Evolutionary conservation across 768 basidiomycete species (phyloP).

Genomic region (Rhodotorula kratochvilovae): DNA sequence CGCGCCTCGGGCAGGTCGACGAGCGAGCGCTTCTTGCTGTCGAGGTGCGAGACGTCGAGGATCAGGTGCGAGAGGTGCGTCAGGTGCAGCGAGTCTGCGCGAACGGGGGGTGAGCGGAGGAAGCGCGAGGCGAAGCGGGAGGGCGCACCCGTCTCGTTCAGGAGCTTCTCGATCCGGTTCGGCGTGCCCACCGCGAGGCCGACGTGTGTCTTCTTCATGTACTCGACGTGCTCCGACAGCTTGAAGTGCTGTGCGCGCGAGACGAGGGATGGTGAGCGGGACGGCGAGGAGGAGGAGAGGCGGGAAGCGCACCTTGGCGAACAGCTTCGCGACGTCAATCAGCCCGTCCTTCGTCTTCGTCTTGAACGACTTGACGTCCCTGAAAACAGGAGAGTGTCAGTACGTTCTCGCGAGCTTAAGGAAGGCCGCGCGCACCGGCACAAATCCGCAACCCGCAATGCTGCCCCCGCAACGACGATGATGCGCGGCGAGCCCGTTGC

Average conservation of each 20-base stretch:
- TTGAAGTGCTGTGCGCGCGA: slow-evolving; percentile 62
- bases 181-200: slow-evolving; percentile 89
- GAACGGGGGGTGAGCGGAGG: not conserved
- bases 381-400: not conserved
- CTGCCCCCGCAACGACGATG: slow-evolving; percentile 79
- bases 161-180: slow-evolving; percentile 78
- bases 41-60: slow-evolving; percentile 67
- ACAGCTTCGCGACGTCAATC: slow-evolving; percentile 89
- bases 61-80: slow-evolving; percentile 78
- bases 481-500: slow-evolving; percentile 78
- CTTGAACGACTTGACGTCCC: slow-evolving; percentile 45
- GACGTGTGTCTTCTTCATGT: slow-evolving; percentile 78
- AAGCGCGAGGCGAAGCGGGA: not conserved
- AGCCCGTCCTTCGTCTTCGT: slow-evolving; percentile 56
- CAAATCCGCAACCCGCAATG: slow-evolving; percentile 83
- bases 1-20: slow-evolving; percentile 76
- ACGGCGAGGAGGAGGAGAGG: too few species aligned
- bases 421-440: slow-evolving; percentile 62
- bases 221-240: slow-evolving; percentile 75
- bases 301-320: slow-evolving; percentile 59
- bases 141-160: slow-evolving; percentile 47
- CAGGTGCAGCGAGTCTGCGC: slow-evolving; percentile 63
- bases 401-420: too few species aligned
- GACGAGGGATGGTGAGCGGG: not conserved
- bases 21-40: slow-evolving; percentile 68